These are phyloP conservation scores for Hypoxylon crocopeplum DNA, from an alignment of 495 filamentous ascomycete species.

Conservation along the genomic window DNA sequence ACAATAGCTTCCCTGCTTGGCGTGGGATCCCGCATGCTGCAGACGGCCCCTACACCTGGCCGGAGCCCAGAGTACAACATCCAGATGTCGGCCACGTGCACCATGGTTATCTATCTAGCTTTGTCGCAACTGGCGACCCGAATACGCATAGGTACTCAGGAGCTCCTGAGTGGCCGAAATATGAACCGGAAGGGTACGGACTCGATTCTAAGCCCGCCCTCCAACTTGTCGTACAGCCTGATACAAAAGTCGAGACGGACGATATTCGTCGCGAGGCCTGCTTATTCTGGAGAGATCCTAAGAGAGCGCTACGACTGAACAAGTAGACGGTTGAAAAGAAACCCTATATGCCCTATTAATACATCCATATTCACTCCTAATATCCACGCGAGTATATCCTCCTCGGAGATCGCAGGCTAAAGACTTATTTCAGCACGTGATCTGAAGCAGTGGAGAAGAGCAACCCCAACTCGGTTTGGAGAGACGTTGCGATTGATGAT, in stretches of 20 bases:
- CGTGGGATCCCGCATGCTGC: constrained; percentile 59
- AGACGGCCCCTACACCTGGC: constrained; percentile 46
- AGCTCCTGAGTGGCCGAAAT: constrained; percentile 32
- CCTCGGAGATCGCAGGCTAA: background rate
- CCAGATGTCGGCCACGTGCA: constrained; percentile 50
- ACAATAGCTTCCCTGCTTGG: constrained; percentile 57
- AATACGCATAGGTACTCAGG: constrained; percentile 42
- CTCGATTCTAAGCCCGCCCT: constrained; percentile 31
- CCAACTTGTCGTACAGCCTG: constrained; percentile 33
- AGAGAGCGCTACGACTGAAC: constrained; percentile 27
- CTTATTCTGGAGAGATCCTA: constrained; percentile 33
- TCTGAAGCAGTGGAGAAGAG: constrained; percentile 10
- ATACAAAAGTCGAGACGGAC: constrained; percentile 28
- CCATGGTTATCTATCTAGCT: constrained; percentile 61
- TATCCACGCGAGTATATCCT: background rate
- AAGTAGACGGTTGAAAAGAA: constrained; percentile 14
- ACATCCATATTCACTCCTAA: background rate
- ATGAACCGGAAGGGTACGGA: constrained; percentile 29
- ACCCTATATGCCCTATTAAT: constrained; percentile 4
- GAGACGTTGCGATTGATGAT: constrained; percentile 16
- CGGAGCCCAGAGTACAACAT: constrained; percentile 48
- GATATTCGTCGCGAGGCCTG: constrained; percentile 31
- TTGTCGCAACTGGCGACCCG: constrained; percentile 58
- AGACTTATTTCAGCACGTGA: constrained; percentile 15
- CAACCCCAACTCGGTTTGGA: constrained; percentile 11